Base-by-base conservation (phyloP, 1,284 basidiomycete species). In the Moniliophthora roreri region DNA sequence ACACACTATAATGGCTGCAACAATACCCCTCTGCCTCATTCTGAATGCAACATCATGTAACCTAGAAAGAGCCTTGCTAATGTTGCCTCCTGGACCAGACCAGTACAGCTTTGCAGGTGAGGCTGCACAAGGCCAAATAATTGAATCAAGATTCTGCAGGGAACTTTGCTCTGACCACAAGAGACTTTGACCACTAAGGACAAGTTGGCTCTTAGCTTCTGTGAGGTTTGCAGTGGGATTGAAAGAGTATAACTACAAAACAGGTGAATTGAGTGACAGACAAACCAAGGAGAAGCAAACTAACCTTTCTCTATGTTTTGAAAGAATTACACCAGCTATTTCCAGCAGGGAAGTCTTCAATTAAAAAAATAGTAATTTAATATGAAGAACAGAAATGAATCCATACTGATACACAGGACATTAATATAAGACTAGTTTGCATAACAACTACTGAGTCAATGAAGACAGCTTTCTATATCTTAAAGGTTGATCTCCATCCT, bases 1-100 rank as follows among this genome's bases (percentile, higher is more conserved):
- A 87, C 90, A 69, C 91, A 94, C 86, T 87, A 93, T 58, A 84
- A 74, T 1, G 92, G 91, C 71, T 93, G 91, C 20, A 95, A 69
- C 0, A 86, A 93, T 75, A 16, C 91, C 91, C 34, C 86, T 72
- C 57, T 81, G 74, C 20, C 84, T 80, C 68, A 93, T 77, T 21
- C 91, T 77, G 68, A 80, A 91, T 26, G 78, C 73, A 18, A 89
- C 62, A 60, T 93, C 91, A 61, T 95, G 87, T 59, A 96, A 75
- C 39, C 92, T 80, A 18, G 85, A 81, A 20, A 94, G 69, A 1
- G 92, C 93, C 26, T 81, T 71, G 1, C 67, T 71, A 23, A 81
- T 73, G 62, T 84, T 77, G 4, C 81, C 74, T 21, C 76, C 72
- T 0, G 78, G 74, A 0, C 92, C 89, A 2, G 81, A 84, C 91